A percentile compares a stretch with the other conserved stretches of the same genome.
phyloP scores from a whole-genome alignment of 768 basidiomycete genomes.

The Boletus subparvulus region DNA sequence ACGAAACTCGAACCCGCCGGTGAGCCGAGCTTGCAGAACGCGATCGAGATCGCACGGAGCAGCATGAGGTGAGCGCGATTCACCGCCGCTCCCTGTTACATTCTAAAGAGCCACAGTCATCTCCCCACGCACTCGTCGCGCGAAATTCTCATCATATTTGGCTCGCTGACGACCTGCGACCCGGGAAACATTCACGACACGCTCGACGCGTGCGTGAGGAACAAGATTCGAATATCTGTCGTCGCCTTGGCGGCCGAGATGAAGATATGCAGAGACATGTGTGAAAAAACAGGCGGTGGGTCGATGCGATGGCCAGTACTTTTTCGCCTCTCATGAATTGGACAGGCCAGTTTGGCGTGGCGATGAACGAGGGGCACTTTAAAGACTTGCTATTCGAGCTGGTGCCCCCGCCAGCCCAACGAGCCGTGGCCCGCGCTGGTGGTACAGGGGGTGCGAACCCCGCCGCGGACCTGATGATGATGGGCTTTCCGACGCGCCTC shows the following conservation, averaged over 20 bases:
- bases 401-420: conserved; percentile 90
- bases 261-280: conserved; percentile 93
- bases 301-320: background rate
- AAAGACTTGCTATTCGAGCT: conserved; percentile 95
- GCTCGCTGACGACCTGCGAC: conserved; percentile 94
- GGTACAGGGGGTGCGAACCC: conserved; percentile 48
- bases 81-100: background rate
- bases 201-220: conserved; percentile 77
- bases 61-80: conserved; percentile 75
- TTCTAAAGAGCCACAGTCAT: conserved; percentile 55
- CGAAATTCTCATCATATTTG: conserved; percentile 91
- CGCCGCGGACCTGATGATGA: conserved; percentile 94
- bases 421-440: conserved; percentile 47
- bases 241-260: conserved; percentile 97
- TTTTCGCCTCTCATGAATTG: conserved; percentile 16
- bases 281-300: conserved; percentile 87
- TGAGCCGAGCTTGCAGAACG: conserved; percentile 95
- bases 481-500: conserved; percentile 95
- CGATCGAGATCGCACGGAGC: conserved; percentile 93
- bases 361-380: conserved; percentile 96
- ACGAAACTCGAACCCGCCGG: conserved; percentile 87
- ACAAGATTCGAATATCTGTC: conserved; percentile 87
- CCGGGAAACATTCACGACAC: conserved; percentile 96
- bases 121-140: conserved; percentile 97
- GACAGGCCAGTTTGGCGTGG: conserved; percentile 89